Evolutionary conservation across 805 yeast genomes (phyloP), one percentile per base, ranked within the genome.

Genomic region (Candida schatavii): DNA sequence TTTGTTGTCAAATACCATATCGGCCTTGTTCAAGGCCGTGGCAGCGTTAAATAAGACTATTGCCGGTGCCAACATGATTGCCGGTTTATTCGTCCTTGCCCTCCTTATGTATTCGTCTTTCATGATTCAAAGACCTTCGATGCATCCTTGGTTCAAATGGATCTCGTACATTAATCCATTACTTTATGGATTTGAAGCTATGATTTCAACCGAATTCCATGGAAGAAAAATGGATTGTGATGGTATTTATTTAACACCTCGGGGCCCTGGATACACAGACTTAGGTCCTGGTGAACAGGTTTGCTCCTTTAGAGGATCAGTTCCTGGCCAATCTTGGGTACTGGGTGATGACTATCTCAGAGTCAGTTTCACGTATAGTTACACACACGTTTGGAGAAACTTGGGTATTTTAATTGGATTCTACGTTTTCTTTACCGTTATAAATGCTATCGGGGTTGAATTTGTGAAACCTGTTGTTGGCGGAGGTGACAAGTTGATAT

Each of bases 61-160:
- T 60, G 72, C 75, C 18, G 68, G 76, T 45, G 83, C 83, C 6
- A 79, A 78, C 46, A 77, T 81, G 26, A 49, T 75, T 52, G 80
- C 81, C 53, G 62, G 78, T 70, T 55, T 75, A 62, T 48, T 60
- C 64, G 47, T 74, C 53, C 52, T 61, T 42, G 61, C 61, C 3
- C 25, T 55, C 2, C 51, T 59, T 43, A 54, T 57, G 58, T 61
- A 55, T 51, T 64, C 58, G 9, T 56, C 62, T 3, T 61, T 52
- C 41, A 55, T 57, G 57, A 57, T 61, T 42, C 66, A 57, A 40
- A 43, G 62, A 29, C 64, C 63, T 4, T 57, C 64, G n/a, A 61
- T 61, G 66, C 62, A 51, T 31, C 61, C 61, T 17, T 61, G 64
- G 64, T 61, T 58, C 44, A 58, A 58, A 43, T 61, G 66, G 66